Conservation (phyloP, 2,329 filamentous ascomycete genomes). For the Aspergillus fumigatiaffinis region DNA sequence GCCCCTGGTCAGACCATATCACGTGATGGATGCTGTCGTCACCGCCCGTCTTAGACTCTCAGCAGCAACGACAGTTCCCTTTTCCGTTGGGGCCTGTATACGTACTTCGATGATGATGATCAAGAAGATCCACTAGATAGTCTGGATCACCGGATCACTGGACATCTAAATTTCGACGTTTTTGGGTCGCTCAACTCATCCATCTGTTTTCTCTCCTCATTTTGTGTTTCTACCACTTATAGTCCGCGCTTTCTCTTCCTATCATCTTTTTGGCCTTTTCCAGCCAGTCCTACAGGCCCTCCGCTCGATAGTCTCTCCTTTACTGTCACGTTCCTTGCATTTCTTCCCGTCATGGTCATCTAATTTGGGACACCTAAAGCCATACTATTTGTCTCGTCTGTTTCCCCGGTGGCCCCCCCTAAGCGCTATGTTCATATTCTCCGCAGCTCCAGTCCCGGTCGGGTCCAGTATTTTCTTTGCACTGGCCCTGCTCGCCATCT, state of each 20-base stretch:
- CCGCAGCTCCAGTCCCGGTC: conserved; percentile 50
- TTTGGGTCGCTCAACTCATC: background rate
- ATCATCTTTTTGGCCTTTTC: conserved; percentile 3
- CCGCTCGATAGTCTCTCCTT: conserved; percentile 13
- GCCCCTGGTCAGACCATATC: background rate
- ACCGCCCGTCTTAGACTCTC: conserved; percentile 5
- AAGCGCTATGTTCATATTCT: conserved; percentile 27
- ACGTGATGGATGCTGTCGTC: conserved; percentile 10
- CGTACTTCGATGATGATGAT: background rate
- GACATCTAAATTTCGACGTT: background rate
- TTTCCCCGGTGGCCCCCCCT: conserved; percentile 14
- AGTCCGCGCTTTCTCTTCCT: conserved; percentile 1
- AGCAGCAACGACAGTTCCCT: conserved; percentile 1
- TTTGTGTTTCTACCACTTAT: background rate
- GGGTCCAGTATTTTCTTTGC: conserved; percentile 76
- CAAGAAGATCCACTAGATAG: background rate
- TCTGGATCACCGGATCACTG: background rate
- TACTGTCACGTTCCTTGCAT: conserved; percentile 6
- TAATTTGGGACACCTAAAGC: conserved; percentile 8
- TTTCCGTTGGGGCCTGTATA: background rate
- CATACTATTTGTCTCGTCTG: conserved; percentile 6
- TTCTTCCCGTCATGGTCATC: conserved; percentile 8
- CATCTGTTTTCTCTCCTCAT: background rate
- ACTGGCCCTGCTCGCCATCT: conserved; percentile 69
- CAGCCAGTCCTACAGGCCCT: conserved; percentile 1